A percentile compares a stretch with the other conserved stretches of the same genome.
These are phyloP conservation scores for Scheffersomyces lignicola DNA, from an alignment of 1,139 yeast genomes.

Conservation along the genomic window DNA sequence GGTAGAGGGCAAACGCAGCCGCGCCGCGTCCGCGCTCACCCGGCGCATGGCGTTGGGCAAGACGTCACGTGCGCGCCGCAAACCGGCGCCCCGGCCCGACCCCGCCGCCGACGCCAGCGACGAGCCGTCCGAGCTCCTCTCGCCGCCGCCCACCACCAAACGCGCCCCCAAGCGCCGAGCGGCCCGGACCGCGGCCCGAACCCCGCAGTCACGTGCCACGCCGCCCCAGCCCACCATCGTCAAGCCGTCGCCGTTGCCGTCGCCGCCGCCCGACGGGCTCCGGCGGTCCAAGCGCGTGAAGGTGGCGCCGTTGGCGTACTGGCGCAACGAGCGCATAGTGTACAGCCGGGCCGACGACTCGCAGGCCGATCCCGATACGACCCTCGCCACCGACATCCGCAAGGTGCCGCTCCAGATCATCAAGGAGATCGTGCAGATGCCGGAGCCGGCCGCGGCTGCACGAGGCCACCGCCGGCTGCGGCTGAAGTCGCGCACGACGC, in stretches of 20 bases:
- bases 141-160: constrained; percentile 21
- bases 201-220: constrained; percentile 3
- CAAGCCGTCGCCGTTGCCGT: constrained; percentile 40
- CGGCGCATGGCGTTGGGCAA: constrained; percentile 45
- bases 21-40: constrained; percentile 26
- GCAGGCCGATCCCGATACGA: constrained; percentile 35
- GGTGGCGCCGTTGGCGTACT: constrained; percentile 75
- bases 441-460: constrained; percentile 20
- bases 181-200: neutral
- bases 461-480: constrained; percentile 6
- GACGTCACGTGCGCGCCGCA: constrained; percentile 15
- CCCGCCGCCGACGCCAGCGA: constrained; percentile 6
- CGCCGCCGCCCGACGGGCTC: constrained; percentile 48
- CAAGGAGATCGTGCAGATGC: constrained; percentile 55
- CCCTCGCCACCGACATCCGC: constrained; percentile 33
- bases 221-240: constrained; percentile 8
- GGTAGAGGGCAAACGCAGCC: constrained; percentile 2
- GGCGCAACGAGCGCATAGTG: constrained; percentile 81
- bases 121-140: constrained; percentile 12
- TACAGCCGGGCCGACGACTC: constrained; percentile 53
- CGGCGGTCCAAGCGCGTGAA: constrained; percentile 61
- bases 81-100: constrained; percentile 4
- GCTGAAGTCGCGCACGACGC: constrained; percentile 14
- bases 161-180: constrained; percentile 6
- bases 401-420: constrained; percentile 58